Evolutionary conservation across 2,329 filamentous ascomycete genomes (phyloP).

Genomic region (Penicillium sp.): DNA sequence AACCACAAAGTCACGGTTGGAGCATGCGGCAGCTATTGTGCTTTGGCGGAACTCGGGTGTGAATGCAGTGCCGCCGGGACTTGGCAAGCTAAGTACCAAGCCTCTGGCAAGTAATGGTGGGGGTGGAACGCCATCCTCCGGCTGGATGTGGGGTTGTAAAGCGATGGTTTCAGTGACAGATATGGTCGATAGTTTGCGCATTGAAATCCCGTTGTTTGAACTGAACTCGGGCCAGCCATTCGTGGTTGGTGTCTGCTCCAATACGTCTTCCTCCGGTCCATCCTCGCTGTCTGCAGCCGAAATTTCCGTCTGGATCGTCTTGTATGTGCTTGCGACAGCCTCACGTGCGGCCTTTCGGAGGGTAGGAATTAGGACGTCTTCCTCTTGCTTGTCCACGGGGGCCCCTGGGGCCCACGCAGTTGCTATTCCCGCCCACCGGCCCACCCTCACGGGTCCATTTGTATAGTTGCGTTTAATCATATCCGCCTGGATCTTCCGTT

Average conservation of each 20-base stretch:
- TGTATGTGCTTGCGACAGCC: conserved; percentile 38
- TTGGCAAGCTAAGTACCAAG: conserved; percentile 38
- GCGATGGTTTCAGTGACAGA: conserved; percentile 43
- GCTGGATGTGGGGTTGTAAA: conserved; percentile 29
- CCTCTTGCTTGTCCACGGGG: conserved; percentile 37
- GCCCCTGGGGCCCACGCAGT: conserved; percentile 41
- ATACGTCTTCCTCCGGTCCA: conserved; percentile 11
- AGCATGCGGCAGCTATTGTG: conserved; percentile 38
- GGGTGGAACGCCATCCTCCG: conserved; percentile 27
- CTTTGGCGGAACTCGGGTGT: conserved; percentile 34
- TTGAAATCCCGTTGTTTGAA: conserved; percentile 24
- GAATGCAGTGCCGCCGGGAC: conserved; percentile 29
- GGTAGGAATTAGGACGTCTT: conserved; percentile 43
- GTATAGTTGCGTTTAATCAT: conserved; percentile 41
- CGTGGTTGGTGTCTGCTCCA: conserved; percentile 5
- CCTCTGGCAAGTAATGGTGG: conserved; percentile 38
- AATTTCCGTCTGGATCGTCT: conserved; percentile 43
- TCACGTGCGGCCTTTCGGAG: conserved; percentile 43
- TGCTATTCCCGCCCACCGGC: conserved; percentile 39
- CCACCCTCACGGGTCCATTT: conserved; percentile 36
- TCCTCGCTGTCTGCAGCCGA: conserved; percentile 30
- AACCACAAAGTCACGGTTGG: conserved; percentile 42
- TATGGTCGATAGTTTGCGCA: conserved; percentile 41
- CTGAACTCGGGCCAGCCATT: conserved; percentile 26
- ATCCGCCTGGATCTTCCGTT: conserved; percentile 33